Base-by-base conservation (phyloP, 2,329 filamentous ascomycete genomes). In the Aspergillus vadensis region DNA sequence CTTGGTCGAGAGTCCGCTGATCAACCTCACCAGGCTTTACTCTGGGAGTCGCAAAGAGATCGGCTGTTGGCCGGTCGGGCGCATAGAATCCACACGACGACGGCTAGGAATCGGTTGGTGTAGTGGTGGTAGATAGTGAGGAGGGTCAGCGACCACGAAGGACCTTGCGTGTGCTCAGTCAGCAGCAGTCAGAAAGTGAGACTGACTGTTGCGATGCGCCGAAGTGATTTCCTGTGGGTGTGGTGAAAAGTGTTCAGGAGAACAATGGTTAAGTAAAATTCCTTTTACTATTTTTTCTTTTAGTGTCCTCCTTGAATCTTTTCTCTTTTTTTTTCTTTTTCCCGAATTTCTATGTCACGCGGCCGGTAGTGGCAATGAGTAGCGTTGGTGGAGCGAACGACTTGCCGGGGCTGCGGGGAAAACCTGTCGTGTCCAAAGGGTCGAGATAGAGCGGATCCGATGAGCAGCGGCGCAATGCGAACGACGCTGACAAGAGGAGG, bases 41-140 rank as follows among this genome's bases (percentile, higher is more conserved):
- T 64, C 60, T 36, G 59, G 62, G 32, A 63, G 55, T 23, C 59
- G 52, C 19, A 61, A 47, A 17, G 43, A 53, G 36, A 56, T 39
- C 27, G 58, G 57, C 39, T 23, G 51, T 17, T 59, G 51, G 49
- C 55, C 61, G 59, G 54, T 58, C 50, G 61, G 55, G 63, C 58
- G 63, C 64, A 67, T 67, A 59, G 58, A 65, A 66, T 54, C 47
- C 55, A 59, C 25, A 57, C 41, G 23, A 32, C 38, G 49, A 47
- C 36, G 50, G 36, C 27, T 44, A 30, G 21, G 19, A 48, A 39
- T 30, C 21, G 21, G 39, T 32, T 7, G 52, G 41, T 8, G 47
- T 47, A 58, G 32, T 50, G 19, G 21, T 44, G 30, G 36, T 36
- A 55, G 41, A 57, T 50, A 15, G 57, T 27, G 23, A 54, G 30